Base-by-base conservation (phyloP, 2,329 filamentous ascomycete species). In the Fusarium sp. region DNA sequence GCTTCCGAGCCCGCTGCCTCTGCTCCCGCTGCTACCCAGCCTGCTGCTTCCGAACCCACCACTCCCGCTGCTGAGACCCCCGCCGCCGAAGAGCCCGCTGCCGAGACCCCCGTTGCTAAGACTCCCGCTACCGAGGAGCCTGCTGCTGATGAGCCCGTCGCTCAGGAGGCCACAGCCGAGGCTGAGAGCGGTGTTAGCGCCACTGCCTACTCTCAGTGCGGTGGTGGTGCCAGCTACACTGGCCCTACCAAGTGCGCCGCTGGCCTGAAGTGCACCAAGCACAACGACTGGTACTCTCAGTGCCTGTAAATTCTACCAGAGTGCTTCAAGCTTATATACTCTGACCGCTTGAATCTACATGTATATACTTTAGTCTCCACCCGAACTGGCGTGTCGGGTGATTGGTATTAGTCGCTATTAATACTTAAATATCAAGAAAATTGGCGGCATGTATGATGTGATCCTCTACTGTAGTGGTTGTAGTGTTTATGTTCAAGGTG, bases 271-370 rank as follows among this genome's bases (percentile, higher is more conserved):
- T 74, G 73, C 36, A 64, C 54, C 38, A 62, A 69, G 54, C 56
- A 61, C 33, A 75, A 72, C 19, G 66, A 73, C 13, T 77, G 65
- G 71, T 77, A 75, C 62, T 70, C 62, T 3, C 75, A 77, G 64
- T 77, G 75, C 39, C 5, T 75, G 1, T 73, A 24, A 21, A 14
- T 11, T 8, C 6, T 7, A 17, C 10, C 33, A 47, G 19, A 19
- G 19, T 19, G 19, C 19, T 19, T 19, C 19, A 19, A 19, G 19
- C 19, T 19, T 19, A 1, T 7, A 19, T 31, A 17, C n/a, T 7
- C 22, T 4, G 11, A 36, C 19, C n/a, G 36, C 14, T 11, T 15
- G 14, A 42, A 26, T 34, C 24, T 43, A 21, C 31, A 13, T 59
- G 62, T 65, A 65, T 28, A 65, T 65, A 52, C 14, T 52, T 58